phyloP scores from a whole-genome alignment of 106 monocot species.

The Alisma plantagoaquatica region DNA sequence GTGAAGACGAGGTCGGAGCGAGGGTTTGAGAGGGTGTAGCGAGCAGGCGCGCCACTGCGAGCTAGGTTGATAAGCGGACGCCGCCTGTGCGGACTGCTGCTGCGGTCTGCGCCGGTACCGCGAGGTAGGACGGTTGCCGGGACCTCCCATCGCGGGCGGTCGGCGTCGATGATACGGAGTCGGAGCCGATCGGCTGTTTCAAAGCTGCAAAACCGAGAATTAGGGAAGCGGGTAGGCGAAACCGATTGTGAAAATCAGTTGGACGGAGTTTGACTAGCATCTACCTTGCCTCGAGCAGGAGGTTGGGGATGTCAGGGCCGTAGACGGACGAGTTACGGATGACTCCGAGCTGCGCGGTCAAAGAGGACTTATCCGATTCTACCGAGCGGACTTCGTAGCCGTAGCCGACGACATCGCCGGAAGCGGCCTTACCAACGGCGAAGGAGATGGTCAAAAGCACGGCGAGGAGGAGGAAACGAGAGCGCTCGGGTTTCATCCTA shows the following conservation, averaged over 20 bases:
- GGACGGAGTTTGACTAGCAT: no score
- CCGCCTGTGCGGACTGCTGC: not conserved
- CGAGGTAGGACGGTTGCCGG: conserved; percentile 2
- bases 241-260: no score
- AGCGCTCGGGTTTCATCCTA: no score
- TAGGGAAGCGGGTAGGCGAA: not conserved
- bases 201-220: not conserved
- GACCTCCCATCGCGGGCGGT: conserved; percentile 6
- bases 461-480: no score
- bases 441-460: no score
- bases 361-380: not conserved
- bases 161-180: conserved; percentile 4
- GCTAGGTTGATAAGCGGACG: not conserved
- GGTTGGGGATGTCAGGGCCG: conserved; percentile 2
- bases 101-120: not conserved
- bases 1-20: conserved; percentile 12
- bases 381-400: conserved; percentile 3
- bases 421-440: no score
- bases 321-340: not conserved
- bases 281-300: conserved; percentile 4
- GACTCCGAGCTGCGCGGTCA: not conserved
- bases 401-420: not conserved
- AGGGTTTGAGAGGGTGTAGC: not conserved
- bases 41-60: not conserved
- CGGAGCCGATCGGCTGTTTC: conserved; percentile 1